Evolutionary conservation across 1,284 basidiomycete species (phyloP), one percentile per base, ranked within the genome.

Genomic region (Anthracocystis panici-leucophaei): DNA sequence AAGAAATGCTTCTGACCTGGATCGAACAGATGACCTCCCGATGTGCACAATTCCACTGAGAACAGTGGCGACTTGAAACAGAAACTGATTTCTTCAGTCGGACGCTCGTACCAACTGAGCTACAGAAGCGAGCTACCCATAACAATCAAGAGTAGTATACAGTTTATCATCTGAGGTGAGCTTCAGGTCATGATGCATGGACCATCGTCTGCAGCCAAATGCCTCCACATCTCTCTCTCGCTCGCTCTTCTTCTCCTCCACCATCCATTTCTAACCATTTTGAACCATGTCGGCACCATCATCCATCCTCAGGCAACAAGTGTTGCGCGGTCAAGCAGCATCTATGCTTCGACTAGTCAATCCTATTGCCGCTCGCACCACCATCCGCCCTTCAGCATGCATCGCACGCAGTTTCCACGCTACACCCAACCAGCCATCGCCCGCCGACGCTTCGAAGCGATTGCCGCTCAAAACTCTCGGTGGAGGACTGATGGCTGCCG

Each of bases 21-120:
- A 59, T 74, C 71, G 71, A 74, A 74, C 71, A 74, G 65, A 58
- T 74, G 70, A 73, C 70, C 70, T 73, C 49, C 53, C 70, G 70
- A 73, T 57, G 51, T 6, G 4, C 31, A 51, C 14, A 50, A 21
- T 33, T 29, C 63, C 59, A 61, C 61, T 55, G 48, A 20, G 33
- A 21, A 29, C 52, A 63, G 52, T 62, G 58, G 60, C 52, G 51
- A 70, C 49, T 57, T 38, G 11, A 12, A 38, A 40, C 25, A 21
- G 48, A 61, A 70, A 75, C 72, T 70, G 67, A 65, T 63, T 69
- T 60, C 73, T 76, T 76, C 73, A 76, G 73, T 76, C 73, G 73
- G 57, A 76, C 73, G 73, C 73, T 76, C 73, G 73, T 76, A 76
- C 73, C 73, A 76, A 64, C 73, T 76, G 73, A 76, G 73, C 73